phyloP scores from a whole-genome alignment of 352 stramenopile species.

The Pythium coloratum region DNA sequence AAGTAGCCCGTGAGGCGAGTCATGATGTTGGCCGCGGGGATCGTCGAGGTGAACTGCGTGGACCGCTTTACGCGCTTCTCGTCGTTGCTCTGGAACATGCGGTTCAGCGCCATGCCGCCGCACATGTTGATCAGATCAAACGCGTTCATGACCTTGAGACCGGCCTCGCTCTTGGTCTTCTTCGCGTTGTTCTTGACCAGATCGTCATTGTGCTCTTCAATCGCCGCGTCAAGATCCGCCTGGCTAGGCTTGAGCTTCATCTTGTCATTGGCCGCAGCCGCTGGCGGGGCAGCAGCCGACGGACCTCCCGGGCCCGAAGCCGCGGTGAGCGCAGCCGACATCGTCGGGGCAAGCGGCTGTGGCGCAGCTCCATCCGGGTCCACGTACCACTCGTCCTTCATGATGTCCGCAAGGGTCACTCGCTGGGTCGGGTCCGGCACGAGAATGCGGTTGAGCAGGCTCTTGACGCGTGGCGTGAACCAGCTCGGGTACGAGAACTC shows the following conservation, averaged over 20 bases:
- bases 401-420: conserved; percentile 87
- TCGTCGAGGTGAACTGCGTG: conserved; percentile 87
- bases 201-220: conserved; percentile 79
- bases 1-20: conserved; percentile 71
- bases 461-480: conserved; percentile 89
- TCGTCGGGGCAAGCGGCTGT: conserved; percentile 16
- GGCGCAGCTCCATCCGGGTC: conserved; percentile 42
- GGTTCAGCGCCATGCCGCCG: conserved; percentile 89
- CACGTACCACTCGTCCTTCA: conserved; percentile 89
- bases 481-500: conserved; percentile 95
- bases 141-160: conserved; percentile 89
- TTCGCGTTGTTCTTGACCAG: conserved; percentile 46
- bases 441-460: conserved; percentile 91
- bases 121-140: conserved; percentile 94
- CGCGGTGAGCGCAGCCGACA: conserved; percentile 18
- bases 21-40: conserved; percentile 78
- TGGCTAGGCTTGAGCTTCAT: conserved; percentile 83
- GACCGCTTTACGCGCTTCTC: conserved; percentile 85
- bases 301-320: conserved; percentile 17
- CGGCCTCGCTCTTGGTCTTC: conserved; percentile 64
- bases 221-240: conserved; percentile 79
- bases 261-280: conserved; percentile 31
- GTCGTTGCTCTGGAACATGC: conserved; percentile 88
- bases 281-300: conserved; percentile 16
- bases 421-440: conserved; percentile 91